phyloP scores from a whole-genome alignment of 164 flowering plant species.

The Chimonanthus praecox region DNA sequence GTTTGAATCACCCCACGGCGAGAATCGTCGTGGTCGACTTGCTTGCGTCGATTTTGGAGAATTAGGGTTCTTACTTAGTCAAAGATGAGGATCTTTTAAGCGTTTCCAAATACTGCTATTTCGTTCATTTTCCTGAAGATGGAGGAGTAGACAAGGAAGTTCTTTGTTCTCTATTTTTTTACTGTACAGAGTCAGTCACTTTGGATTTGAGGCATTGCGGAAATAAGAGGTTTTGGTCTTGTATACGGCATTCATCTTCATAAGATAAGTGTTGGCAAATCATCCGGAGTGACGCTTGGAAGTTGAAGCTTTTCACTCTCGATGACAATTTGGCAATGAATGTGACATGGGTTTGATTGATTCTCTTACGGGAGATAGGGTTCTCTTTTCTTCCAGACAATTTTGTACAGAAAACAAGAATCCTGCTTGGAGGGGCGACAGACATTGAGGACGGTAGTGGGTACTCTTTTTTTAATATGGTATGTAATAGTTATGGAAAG shows the following conservation, averaged over 20 bases:
- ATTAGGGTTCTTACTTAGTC: not conserved
- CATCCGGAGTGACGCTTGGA: conserved; percentile 1
- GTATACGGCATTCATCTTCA: not conserved
- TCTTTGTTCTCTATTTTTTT: not conserved
- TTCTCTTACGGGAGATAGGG: not conserved
- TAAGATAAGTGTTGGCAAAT: not conserved
- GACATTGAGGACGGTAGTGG: not conserved
- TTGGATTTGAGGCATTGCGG: not conserved
- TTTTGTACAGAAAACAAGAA: conserved; percentile 7
- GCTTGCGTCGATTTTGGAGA: not conserved
- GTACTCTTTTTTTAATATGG: conserved; percentile 36
- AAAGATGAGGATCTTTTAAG: conserved; percentile 39
- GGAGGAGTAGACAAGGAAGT: conserved; percentile 24
- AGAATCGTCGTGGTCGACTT: conserved; percentile 3
- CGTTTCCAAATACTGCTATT: conserved; percentile 10
- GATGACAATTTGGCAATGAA: conserved; percentile 1
- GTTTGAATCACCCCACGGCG: conserved; percentile 8
- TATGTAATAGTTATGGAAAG: conserved; percentile 59
- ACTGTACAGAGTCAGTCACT: conserved; percentile 13
- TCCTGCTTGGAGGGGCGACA: not conserved
- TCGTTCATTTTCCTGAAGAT: conserved; percentile 19
- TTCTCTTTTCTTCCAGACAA: not conserved
- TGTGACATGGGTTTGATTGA: not conserved
- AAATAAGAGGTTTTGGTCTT: not conserved
- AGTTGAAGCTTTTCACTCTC: not conserved